phyloP scores from a whole-genome alignment of 805 yeast genomes.

The Kodamaea restingae region DNA sequence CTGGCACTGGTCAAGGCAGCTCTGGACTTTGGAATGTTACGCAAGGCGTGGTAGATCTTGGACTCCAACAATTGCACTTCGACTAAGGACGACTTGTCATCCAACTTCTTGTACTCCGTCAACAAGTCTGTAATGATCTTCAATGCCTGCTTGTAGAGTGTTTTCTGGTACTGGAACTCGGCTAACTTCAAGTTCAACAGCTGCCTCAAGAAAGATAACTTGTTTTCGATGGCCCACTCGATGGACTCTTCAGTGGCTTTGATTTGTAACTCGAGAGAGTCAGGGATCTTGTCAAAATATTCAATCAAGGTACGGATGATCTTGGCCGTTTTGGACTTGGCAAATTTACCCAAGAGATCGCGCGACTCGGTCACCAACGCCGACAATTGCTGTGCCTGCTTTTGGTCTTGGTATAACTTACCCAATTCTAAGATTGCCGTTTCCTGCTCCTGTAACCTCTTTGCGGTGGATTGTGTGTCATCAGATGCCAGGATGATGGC shows the following conservation, averaged over 20 bases:
- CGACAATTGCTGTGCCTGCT: slow-evolving; percentile 49
- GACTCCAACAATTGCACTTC: slow-evolving; percentile 93
- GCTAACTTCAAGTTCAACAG: slow-evolving; percentile 81
- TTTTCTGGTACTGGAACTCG: slow-evolving; percentile 64
- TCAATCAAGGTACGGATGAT: slow-evolving; percentile 81
- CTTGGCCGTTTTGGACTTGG: slow-evolving; percentile 93
- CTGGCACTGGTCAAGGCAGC: slow-evolving; percentile 94
- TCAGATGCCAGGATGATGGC: slow-evolving; percentile 36
- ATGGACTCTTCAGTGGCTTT: slow-evolving; percentile 72
- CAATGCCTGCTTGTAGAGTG: slow-evolving; percentile 64
- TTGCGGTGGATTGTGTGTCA: slow-evolving; percentile 16
- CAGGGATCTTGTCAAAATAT: slow-evolving; percentile 59
- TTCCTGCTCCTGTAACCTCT: slow-evolving; percentile 48
- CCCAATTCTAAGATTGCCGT: slow-evolving; percentile 74
- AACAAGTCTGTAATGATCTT: slow-evolving; percentile 67
- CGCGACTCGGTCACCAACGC: slow-evolving; percentile 66
- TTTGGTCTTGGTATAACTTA: slow-evolving; percentile 52
- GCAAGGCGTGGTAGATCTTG: slow-evolving; percentile 82
- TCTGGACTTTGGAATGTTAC: slow-evolving; percentile 85
- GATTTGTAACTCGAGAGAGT: slow-evolving; percentile 66
- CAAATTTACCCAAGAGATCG: slow-evolving; percentile 67
- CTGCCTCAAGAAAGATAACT: slow-evolving; percentile 85
- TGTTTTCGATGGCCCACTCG: slow-evolving; percentile 80
- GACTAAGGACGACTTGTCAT: slow-evolving; percentile 90
- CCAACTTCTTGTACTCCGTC: slow-evolving; percentile 85